Evolutionary conservation across 108 stramenopile genomes (phyloP), one percentile per base, ranked within the genome.

Genomic region (Skeletonema potamos): DNA sequence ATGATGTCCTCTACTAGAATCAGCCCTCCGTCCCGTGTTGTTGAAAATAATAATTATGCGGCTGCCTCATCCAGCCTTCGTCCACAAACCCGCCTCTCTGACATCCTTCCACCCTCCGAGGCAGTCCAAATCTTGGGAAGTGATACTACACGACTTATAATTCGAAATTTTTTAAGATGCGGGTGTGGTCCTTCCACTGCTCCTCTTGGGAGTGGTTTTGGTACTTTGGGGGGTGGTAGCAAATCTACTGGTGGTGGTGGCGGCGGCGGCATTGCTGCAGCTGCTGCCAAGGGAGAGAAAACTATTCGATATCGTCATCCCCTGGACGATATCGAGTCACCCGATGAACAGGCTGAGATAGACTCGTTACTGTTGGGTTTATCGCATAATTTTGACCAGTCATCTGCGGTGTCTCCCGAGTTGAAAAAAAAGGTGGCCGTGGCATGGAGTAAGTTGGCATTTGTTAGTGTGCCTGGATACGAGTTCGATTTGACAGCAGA

Each of bases 41-140:
- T n/a, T n/a, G n/a, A n/a, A n/a, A n/a, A n/a, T n/a, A n/a, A n/a
- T n/a, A n/a, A 18, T 2, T 1, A 46, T 20, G 18, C 11, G 18
- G 13, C 48, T 5, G 48, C 48, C 9, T 0, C 48, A 18, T 6
- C 18, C 22, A 4, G 18, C 37, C 27, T 1, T 32, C 60, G 58
- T 60, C 74, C 77, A 8, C 58, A 61, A 32, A 72, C 77, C 56
- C 70, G 77, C 18, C 77, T 79, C 57, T 91, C 90, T 4, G 63
- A 74, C 60, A 82, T 94, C 4, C 68, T 94, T 15, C 85, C 90
- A 28, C 83, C 88, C 0, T 36, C 58, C 29, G 77, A 82, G 26
- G 93, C 93, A 7, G 85, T 89, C 33, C 36, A 73, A 7, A 74
- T 88, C 18, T 58, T 94, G 26, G 90, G 90, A 9, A 74, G 67